Conservation (phyloP, 495 filamentous ascomycete genomes). For the Jackrogersella multiformis region DNA sequence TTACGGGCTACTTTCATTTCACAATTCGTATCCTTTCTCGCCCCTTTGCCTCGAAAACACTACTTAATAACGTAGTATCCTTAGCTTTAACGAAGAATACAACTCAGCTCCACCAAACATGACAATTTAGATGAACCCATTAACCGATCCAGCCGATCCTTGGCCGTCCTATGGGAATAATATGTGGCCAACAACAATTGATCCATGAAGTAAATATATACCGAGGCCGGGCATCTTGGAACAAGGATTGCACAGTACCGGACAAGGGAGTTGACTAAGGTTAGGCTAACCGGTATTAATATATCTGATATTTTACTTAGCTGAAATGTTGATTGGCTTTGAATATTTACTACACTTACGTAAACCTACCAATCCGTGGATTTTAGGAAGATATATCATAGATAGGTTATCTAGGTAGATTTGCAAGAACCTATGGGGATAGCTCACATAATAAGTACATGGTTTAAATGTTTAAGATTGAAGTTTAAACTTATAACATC, state of each 20-base stretch:
- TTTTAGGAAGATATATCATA: no score
- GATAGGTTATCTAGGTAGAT: no score
- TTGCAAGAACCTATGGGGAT: no score
- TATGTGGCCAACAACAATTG: not conserved
- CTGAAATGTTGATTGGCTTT: not conserved
- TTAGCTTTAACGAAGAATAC: not conserved
- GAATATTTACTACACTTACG: not conserved
- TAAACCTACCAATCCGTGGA: no score
- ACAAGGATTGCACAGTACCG: no score
- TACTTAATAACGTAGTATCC: not conserved
- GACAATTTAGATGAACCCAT: not conserved
- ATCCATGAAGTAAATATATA: not conserved
- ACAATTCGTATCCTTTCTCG: not conserved
- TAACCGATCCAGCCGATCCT: not conserved
- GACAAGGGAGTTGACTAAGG: no score
- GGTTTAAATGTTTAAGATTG: no score
- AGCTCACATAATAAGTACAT: no score
- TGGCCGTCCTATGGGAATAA: not conserved
- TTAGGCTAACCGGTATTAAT: no score
- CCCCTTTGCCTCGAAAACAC: constrained; percentile 1
- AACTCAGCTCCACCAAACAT: constrained; percentile 10
- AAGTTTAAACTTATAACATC: no score
- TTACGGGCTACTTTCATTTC: not conserved
- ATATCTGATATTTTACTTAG: not conserved
- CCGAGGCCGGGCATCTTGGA: no score